Conservation (phyloP, 2,329 filamentous ascomycete genomes). For the Colletotrichum zoysiae region DNA sequence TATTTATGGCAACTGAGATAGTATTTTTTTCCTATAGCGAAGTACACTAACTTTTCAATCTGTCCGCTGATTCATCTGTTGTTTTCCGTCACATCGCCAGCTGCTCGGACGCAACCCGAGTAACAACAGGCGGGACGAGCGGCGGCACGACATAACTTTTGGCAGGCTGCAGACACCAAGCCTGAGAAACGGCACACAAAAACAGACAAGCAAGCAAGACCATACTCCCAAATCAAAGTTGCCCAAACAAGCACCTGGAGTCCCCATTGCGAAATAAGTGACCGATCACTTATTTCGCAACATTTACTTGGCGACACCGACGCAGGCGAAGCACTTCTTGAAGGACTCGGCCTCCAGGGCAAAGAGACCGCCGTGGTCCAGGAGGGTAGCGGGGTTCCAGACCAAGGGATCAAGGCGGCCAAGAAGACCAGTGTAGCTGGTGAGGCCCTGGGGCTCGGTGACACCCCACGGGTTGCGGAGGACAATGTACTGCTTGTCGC, state of each 20-base stretch:
- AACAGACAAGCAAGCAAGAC: conserved; percentile 3
- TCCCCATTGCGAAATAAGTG: conserved; percentile 26
- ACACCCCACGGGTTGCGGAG: conserved; percentile 60
- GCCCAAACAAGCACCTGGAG: background rate
- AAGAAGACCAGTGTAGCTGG: conserved; percentile 55
- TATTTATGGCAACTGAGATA: conserved; percentile 18
- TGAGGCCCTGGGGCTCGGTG: conserved; percentile 56
- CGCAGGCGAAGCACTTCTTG: conserved; percentile 52
- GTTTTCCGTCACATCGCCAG: conserved; percentile 28
- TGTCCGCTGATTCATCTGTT: conserved; percentile 17
- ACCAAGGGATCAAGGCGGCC: conserved; percentile 52
- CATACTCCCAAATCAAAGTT: conserved; percentile 12
- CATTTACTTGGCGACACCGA: conserved; percentile 45
- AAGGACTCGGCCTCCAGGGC: conserved; percentile 53
- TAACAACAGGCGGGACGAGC: conserved; percentile 5
- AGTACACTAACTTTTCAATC: conserved; percentile 24
- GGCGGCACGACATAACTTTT: conserved; percentile 28
- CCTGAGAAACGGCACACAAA: background rate
- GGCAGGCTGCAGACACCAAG: background rate
- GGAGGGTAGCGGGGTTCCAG: conserved; percentile 54
- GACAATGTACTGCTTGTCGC: conserved; percentile 56
- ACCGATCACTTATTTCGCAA: conserved; percentile 20
- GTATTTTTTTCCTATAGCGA: conserved; percentile 12
- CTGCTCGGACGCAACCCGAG: background rate
- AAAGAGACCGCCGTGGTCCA: conserved; percentile 54